Conservation (phyloP, 2,329 filamentous ascomycete species). For the Hansfordia pulvinata region DNA sequence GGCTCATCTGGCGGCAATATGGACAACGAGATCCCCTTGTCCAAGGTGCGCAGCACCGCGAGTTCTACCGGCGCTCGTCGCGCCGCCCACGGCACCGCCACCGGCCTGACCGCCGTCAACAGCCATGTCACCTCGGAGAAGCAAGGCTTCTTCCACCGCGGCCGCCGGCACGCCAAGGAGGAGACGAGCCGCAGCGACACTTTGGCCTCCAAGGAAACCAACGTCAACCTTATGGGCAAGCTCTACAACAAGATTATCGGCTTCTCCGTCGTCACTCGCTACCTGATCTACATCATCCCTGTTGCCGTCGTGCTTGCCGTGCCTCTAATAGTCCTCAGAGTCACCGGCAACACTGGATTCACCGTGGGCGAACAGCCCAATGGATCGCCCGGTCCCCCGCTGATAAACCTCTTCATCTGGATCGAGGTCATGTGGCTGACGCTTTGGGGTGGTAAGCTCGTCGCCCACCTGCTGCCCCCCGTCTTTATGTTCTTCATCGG, state of each 20-base stretch:
- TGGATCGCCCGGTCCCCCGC: slow-evolving; percentile 25
- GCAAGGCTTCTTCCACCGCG: slow-evolving; percentile 26
- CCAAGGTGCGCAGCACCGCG: slow-evolving; percentile 38
- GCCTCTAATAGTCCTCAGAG: slow-evolving; percentile 42
- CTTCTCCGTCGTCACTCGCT: slow-evolving; percentile 51
- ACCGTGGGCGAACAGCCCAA: slow-evolving; percentile 19
- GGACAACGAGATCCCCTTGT: slow-evolving; percentile 37
- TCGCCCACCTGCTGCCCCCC: slow-evolving; percentile 44
- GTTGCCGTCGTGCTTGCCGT: slow-evolving; percentile 46
- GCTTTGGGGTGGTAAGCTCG: slow-evolving; percentile 53
- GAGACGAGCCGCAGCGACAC: slow-evolving; percentile 27
- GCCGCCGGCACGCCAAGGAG: slow-evolving; percentile 33
- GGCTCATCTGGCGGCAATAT: background rate
- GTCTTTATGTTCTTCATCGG: slow-evolving; percentile 58
- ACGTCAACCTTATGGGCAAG: slow-evolving; percentile 51
- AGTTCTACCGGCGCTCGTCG: slow-evolving; percentile 40
- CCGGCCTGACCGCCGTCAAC: slow-evolving; percentile 18
- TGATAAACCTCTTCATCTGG: slow-evolving; percentile 54
- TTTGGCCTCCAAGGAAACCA: slow-evolving; percentile 33
- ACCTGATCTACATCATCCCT: slow-evolving; percentile 55
- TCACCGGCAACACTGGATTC: slow-evolving; percentile 26
- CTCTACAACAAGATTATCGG: slow-evolving; percentile 51
- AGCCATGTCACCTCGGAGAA: slow-evolving; percentile 34
- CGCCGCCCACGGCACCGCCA: slow-evolving; percentile 22
- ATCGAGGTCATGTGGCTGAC: slow-evolving; percentile 54